A percentile compares a stretch with the other conserved stretches of the same genome.
phyloP scores from a whole-genome alignment of 345 rosid species.

The Eucalyptus pauciflora region DNA sequence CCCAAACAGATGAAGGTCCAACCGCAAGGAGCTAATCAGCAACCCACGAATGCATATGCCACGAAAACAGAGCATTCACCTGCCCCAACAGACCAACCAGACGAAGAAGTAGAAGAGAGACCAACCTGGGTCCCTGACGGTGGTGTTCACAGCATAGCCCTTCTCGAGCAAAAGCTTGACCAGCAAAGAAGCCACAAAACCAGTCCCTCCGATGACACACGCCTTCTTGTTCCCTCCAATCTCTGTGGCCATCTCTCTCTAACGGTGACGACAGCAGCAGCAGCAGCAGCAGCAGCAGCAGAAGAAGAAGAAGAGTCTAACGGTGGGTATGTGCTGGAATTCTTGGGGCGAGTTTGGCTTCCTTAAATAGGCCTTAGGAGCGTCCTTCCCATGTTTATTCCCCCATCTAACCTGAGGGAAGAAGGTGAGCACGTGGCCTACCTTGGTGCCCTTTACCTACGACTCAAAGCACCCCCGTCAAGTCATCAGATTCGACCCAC shows the following conservation, averaged over 20 bases:
- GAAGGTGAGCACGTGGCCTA: slow-evolving; percentile 18
- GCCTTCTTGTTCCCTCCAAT: slow-evolving; percentile 23
- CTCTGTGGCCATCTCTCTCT: slow-evolving; percentile 9
- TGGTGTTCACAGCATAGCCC: slow-evolving; percentile 74
- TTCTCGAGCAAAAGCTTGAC: slow-evolving; percentile 57
- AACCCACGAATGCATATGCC: neutral
- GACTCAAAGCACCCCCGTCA: neutral
- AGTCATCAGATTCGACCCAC: neutral
- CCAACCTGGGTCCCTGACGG: slow-evolving; percentile 70
- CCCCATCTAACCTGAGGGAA: neutral
- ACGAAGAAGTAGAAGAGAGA: neutral
- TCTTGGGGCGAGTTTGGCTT: neutral
- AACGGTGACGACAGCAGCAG: neutral
- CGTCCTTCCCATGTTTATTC: neutral
- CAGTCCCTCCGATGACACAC: slow-evolving; percentile 78
- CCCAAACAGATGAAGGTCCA: neutral
- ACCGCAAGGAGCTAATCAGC: neutral
- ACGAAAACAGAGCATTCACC: neutral
- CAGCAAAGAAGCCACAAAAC: slow-evolving; percentile 68
- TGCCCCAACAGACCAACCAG: neutral
- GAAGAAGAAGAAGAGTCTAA: neutral
- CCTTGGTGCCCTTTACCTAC: neutral
- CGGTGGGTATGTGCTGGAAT: neutral
- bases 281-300: neutral
- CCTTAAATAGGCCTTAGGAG: neutral